Evolutionary conservation across 2,329 filamentous ascomycete species (phyloP).

Genomic region (Corynespora cassiicola): DNA sequence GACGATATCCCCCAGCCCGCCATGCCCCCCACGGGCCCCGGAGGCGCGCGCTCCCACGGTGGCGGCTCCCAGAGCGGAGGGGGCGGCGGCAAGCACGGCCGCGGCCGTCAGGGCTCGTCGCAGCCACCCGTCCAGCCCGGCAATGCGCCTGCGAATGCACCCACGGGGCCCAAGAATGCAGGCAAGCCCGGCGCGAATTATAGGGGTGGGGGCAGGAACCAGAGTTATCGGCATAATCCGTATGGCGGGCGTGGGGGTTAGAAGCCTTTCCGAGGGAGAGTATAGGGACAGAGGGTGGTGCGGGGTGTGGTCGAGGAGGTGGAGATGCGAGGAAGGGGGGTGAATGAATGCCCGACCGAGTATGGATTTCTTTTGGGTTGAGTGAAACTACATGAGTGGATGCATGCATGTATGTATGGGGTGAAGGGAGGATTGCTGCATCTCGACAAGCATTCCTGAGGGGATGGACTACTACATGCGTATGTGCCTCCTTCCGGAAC

Average conservation of each 20-base stretch:
- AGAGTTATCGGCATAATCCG: slow-evolving; percentile 38
- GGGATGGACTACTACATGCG: too few species aligned
- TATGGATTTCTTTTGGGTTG: too few species aligned
- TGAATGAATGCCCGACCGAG: too few species aligned
- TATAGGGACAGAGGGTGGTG: too few species aligned
- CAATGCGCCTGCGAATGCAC: slow-evolving; percentile 75
- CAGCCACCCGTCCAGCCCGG: slow-evolving; percentile 48
- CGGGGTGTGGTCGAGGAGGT: too few species aligned
- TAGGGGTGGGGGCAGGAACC: slow-evolving; percentile 73
- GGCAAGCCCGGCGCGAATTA: slow-evolving; percentile 92
- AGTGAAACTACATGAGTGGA: too few species aligned
- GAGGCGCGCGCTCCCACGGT: slow-evolving; percentile 36
- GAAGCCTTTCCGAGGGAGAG: too few species aligned
- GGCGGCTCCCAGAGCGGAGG: slow-evolving; percentile 44
- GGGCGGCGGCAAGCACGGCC: slow-evolving; percentile 47
- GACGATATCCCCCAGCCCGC: slow-evolving; percentile 90
- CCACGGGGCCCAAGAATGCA: slow-evolving; percentile 95
- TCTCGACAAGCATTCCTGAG: too few species aligned
- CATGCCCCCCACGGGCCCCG: slow-evolving; percentile 61
- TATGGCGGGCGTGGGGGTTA: slow-evolving; percentile 26
- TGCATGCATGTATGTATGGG: too few species aligned
- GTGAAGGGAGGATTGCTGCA: too few species aligned
- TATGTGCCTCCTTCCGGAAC: too few species aligned
- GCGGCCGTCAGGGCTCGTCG: slow-evolving; percentile 45
- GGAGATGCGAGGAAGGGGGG: too few species aligned